Percentiles rank a stretch among this genome's conserved stretches.
Evolutionary conservation across 371 early-diverging fungal genomes (phyloP).

Genomic region (Mortierella sp.): DNA sequence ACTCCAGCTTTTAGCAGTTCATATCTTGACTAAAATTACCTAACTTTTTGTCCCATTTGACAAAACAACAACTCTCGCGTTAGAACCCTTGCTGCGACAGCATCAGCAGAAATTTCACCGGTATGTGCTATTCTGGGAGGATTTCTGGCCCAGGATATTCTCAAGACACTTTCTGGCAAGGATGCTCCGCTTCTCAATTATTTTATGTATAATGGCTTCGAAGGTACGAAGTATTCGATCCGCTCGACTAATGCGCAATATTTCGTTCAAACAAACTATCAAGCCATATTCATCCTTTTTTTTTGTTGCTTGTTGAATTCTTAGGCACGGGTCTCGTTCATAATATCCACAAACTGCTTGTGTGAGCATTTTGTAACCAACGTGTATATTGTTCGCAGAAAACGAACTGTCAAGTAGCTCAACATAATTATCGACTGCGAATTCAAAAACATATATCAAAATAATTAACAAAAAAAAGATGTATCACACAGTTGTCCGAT

Average conservation of each 20-base stretch:
- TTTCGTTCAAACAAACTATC: too few relatives aligned
- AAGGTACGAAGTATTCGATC: constrained; percentile 72
- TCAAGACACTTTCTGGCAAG: constrained; percentile 84
- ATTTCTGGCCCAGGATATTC: constrained; percentile 88
- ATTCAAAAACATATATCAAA: too few relatives aligned
- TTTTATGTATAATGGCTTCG: constrained; percentile 77
- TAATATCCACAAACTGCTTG: constrained; percentile 23
- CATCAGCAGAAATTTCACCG: constrained; percentile 75
- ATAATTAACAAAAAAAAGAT: too few relatives aligned
- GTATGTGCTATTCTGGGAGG: constrained; percentile 91
- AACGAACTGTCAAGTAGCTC: neutral
- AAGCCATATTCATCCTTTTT: neutral
- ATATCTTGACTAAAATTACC: neutral
- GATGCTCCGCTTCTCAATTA: constrained; percentile 87
- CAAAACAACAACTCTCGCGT: neutral
- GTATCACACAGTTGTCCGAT: too few relatives aligned
- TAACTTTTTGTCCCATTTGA: neutral
- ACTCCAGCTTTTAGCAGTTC: too few relatives aligned
- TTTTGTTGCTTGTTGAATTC: neutral
- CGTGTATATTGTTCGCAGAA: neutral
- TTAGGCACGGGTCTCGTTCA: constrained; percentile 45
- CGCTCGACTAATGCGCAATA: too few relatives aligned
- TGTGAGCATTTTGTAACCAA: neutral
- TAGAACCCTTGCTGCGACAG: constrained; percentile 58
- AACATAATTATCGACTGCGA: too few relatives aligned